Base-by-base conservation (phyloP, 202 grass and related monocot genomes). In the Eragrostis tef region DNA sequence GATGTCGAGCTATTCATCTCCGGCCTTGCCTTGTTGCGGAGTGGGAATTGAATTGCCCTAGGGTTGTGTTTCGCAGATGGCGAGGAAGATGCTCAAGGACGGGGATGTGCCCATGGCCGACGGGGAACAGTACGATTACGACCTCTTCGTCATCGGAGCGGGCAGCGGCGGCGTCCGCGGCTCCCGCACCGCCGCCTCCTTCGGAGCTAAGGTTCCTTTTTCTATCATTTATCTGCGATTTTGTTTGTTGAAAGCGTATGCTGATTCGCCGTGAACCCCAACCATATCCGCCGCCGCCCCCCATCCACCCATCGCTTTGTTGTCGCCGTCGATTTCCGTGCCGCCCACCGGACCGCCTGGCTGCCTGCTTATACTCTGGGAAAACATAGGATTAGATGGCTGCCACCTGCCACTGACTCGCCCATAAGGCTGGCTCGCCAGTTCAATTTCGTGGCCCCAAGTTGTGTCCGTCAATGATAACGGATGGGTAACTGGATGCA, bases 81-180 rank as follows among this genome's bases (percentile, higher is more conserved):
- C 94, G 67, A 90, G 92, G 81, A 97, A 97, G 94, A 88, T 94
- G 86, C 90, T 97, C 21, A 81, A 85, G 49, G 92, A 97, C 66
- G 91, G 84, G 58, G 86, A 92, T 74, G 64, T 53, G 63, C 58
- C 74, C 50, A 50, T 29, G 19, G 51, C 58, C 10, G 83, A 57
- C 24, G 73, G 5, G 6, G 71, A 51, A 53, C 53, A 49, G 27
- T 93, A 94, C 75, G 92, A 97, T 60, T 94, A 90, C 44, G 92
- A 97, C 41, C 85, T 97, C 8, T 97, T 97, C 65, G 94, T 97
- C 50, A 94, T 97, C 67, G 94, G 94, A 15, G 94, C 94, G 8
- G 94, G 94, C 10, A 97, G 94, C 56, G 94, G 94, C 64, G 94
- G 94, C 75, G 92, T 94, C 26, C 92, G 94, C 42, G 92, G 91